Evolutionary conservation across 108 stramenopile species (phyloP), one percentile per base, ranked within the genome.

Genomic region (Conticribra guillardii): DNA sequence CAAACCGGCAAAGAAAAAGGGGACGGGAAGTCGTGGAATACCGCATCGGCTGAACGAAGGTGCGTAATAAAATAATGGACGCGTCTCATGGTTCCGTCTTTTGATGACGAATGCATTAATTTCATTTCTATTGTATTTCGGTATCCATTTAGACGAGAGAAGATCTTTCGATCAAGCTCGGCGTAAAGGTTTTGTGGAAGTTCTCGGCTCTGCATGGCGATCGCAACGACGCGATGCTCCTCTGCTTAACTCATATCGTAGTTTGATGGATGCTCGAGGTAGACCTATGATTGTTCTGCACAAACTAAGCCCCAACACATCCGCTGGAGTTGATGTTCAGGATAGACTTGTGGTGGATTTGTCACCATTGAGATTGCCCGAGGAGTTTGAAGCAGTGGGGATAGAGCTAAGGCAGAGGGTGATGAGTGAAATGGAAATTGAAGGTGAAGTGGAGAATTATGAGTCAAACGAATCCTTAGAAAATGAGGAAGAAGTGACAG

Each of bases 1-100:
- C 2, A 81, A 87, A 68, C 94, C 94, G 7, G 84, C 94, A 4
- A 95, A 89, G 69, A 82, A 83, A 57, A 95, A 90, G 61, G 88
- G 93, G n/a, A 88, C 87, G 0, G 93, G 93, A 23, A 80, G 76
- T 28, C 54, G 93, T 54, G 88, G 88, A 9, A 81, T 90, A 22
- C 93, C 93, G 8, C 90, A 92, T 78, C 79, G 93, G 1, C 54
- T 95, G 19, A 95, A 95, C 66, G 78, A 77, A 30, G 37, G 37
- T 41, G 11, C 37, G 37, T 11, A 9, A 41, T 41, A 41, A n/a
- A n/a, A n/a, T n/a, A n/a, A n/a, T n/a, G n/a, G n/a, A n/a, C n/a
- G n/a, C n/a, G n/a, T n/a, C n/a, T n/a, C n/a, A n/a, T n/a, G n/a
- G n/a, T n/a, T n/a, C n/a, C n/a, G n/a, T n/a, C n/a, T n/a, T n/a